Evolutionary conservation across 768 basidiomycete species (phyloP).

Genomic region (Dacryopinax primogenitus): DNA sequence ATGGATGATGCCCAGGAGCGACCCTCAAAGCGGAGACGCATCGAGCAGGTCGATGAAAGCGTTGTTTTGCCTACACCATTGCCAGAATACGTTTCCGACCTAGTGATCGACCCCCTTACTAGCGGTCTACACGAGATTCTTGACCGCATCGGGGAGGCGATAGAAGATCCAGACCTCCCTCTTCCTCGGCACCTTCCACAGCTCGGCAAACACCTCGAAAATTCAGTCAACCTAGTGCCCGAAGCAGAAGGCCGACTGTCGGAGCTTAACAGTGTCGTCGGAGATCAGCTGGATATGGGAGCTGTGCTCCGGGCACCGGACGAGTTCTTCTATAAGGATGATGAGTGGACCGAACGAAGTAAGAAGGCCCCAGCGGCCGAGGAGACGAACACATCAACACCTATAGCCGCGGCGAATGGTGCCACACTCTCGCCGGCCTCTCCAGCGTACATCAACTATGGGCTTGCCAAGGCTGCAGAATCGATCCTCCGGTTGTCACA

Average conservation of each 20-base stretch:
- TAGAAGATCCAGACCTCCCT: neutral
- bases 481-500: neutral
- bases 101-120: slow-evolving; percentile 32
- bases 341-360: slow-evolving; percentile 27
- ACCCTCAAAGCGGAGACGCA: neutral
- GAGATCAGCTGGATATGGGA: slow-evolving; percentile 32
- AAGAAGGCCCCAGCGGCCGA: slow-evolving; percentile 15
- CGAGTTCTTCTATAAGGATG: slow-evolving; percentile 32
- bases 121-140: slow-evolving; percentile 32
- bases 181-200: slow-evolving; percentile 4
- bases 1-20: neutral
- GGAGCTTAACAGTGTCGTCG: neutral
- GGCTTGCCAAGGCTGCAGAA: slow-evolving; percentile 45
- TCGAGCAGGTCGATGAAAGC: slow-evolving; percentile 8
- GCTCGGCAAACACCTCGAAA: neutral
- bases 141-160: neutral
- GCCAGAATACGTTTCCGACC: slow-evolving; percentile 32
- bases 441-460: slow-evolving; percentile 36
- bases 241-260: neutral
- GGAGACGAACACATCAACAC: neutral
- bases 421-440: slow-evolving; percentile 31
- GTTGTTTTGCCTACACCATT: slow-evolving; percentile 16
- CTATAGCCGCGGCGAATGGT: slow-evolving; percentile 3
- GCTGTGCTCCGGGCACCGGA: slow-evolving; percentile 32
- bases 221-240: neutral